These are phyloP conservation scores for Talaromyces proteolyticus DNA, from an alignment of 495 filamentous ascomycete genomes.

Conservation along the genomic window DNA sequence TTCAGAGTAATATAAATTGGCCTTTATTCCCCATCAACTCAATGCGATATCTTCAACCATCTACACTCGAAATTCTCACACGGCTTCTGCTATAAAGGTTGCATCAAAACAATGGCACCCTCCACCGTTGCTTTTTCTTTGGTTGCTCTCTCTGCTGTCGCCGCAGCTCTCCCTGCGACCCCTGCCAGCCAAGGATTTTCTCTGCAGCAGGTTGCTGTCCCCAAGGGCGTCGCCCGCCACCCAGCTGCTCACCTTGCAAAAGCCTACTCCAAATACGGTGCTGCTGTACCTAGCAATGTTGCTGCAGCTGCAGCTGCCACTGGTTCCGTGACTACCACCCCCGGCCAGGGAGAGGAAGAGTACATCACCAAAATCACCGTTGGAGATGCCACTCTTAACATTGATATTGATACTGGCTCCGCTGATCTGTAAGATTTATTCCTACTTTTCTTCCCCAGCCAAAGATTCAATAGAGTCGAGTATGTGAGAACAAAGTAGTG, in stretches of 20 bases:
- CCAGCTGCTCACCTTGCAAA: slow-evolving; percentile 29
- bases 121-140: not conserved
- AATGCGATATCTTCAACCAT: not conserved
- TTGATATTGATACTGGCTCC: slow-evolving; percentile 58
- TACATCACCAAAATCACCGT: slow-evolving; percentile 63
- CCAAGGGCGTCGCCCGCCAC: not conserved
- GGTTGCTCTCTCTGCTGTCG: not conserved
- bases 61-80: not conserved
- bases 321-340: slow-evolving; percentile 46
- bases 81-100: not conserved
- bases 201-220: not conserved
- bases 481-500: slow-evolving; percentile 1
- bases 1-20: not conserved
- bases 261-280: slow-evolving; percentile 39
- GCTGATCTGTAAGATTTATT: slow-evolving; percentile 60
- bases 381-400: slow-evolving; percentile 42
- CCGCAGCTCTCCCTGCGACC: not conserved
- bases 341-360: slow-evolving; percentile 53
- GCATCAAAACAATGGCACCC: not conserved
- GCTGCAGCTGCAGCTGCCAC: slow-evolving; percentile 29
- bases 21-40: not conserved
- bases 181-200: not conserved
- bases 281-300: slow-evolving; percentile 31
- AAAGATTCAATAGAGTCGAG: too few relatives aligned
- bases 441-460: too few relatives aligned